Evolutionary conservation across 495 filamentous ascomycete species (phyloP).

Genomic region (Beverwykella pulmonaria): DNA sequence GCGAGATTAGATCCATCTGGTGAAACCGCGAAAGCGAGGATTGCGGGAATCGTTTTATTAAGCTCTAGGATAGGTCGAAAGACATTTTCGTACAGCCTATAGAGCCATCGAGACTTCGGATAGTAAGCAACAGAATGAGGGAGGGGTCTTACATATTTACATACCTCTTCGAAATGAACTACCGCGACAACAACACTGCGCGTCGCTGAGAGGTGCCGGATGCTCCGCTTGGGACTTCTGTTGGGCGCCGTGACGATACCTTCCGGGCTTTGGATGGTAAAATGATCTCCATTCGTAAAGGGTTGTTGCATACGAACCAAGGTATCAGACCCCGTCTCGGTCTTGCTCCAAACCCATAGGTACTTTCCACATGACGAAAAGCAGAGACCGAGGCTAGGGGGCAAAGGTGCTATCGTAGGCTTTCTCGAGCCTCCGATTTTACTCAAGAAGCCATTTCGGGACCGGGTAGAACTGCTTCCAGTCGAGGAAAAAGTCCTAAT

Average conservation of each 20-base stretch:
- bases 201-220: slow-evolving; percentile 1
- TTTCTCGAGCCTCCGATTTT: neutral
- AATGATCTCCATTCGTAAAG: neutral
- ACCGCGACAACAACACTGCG: neutral
- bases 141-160: no score
- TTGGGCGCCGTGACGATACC: neutral
- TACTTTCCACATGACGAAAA: slow-evolving; percentile 4
- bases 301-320: neutral
- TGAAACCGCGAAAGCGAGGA: neutral
- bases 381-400: slow-evolving; percentile 4
- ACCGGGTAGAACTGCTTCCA: neutral
- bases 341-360: slow-evolving; percentile 9
- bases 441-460: neutral
- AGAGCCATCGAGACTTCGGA: slow-evolving; percentile 9
- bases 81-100: neutral
- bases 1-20: slow-evolving; percentile 1
- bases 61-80: neutral
- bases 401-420: neutral
- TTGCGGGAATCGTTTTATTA: neutral
- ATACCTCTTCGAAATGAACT: slow-evolving; percentile 8
- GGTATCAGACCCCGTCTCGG: neutral
- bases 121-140: neutral
- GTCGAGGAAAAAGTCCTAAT: slow-evolving; percentile 1
- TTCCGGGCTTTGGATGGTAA: neutral
- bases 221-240: neutral